Conservation (phyloP, 495 filamentous ascomycete genomes). For the Hypomontagnella submonticulosa region DNA sequence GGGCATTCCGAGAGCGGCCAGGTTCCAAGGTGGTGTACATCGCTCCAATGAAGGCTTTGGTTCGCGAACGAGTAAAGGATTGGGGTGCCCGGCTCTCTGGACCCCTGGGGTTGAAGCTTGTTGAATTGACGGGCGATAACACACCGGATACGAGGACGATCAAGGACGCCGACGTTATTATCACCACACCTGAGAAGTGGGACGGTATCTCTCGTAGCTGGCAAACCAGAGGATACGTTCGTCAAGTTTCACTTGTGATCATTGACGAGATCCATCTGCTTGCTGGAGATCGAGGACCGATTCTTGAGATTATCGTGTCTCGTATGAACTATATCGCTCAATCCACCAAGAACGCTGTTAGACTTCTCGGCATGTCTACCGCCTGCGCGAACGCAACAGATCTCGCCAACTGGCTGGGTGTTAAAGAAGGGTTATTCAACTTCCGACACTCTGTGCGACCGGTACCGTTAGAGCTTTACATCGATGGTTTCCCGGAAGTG, state of each 20-base stretch:
- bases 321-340: slow-evolving; percentile 99
- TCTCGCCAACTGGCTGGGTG: slow-evolving; percentile 94
- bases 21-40: slow-evolving; percentile 99
- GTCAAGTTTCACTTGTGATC: slow-evolving; percentile 94
- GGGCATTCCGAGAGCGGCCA: slow-evolving; percentile 95
- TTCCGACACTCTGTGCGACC: slow-evolving; percentile 98
- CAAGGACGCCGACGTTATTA: slow-evolving; percentile 94
- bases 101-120: slow-evolving; percentile 88
- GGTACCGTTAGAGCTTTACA: slow-evolving; percentile 93
- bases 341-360: slow-evolving; percentile 85
- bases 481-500: slow-evolving; percentile 96
- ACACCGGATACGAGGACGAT: slow-evolving; percentile 97
- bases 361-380: slow-evolving; percentile 97
- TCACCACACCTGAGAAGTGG: slow-evolving; percentile 99
- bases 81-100: slow-evolving; percentile 87
- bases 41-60: slow-evolving; percentile 98
- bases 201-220: slow-evolving; percentile 98
- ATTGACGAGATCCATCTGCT: slow-evolving; percentile 99
- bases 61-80: slow-evolving; percentile 95
- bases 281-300: slow-evolving; percentile 93
- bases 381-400: slow-evolving; percentile 96
- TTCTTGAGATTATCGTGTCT: slow-evolving; percentile 98
- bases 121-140: slow-evolving; percentile 98
- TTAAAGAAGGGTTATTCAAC: slow-evolving; percentile 97
- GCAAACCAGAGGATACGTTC: slow-evolving; percentile 96